These are phyloP conservation scores for Vicia villosa DNA, from an alignment of 306 rosid species.

Conservation along the genomic window DNA sequence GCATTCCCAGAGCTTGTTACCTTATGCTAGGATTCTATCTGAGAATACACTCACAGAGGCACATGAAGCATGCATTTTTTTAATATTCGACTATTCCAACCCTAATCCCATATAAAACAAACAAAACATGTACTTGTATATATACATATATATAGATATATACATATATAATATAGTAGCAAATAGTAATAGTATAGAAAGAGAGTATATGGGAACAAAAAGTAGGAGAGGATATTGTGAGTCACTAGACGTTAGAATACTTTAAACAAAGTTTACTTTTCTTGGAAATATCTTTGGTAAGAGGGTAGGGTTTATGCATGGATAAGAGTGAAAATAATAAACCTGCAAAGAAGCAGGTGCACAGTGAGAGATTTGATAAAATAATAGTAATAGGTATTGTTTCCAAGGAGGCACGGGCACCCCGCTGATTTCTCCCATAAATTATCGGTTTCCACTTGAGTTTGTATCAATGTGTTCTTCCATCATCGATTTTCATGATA, in stretches of 20 bases:
- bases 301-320: conserved; percentile 40
- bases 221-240: conserved; percentile 34
- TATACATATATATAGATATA: too few relatives aligned
- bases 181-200: neutral
- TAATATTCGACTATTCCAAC: conserved; percentile 39
- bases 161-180: neutral
- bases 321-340: conserved; percentile 42
- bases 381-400: conserved; percentile 32
- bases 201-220: conserved; percentile 43
- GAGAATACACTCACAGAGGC: conserved; percentile 49
- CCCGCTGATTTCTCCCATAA: conserved; percentile 94
- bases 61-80: conserved; percentile 57
- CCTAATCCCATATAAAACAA: conserved; percentile 32
- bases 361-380: conserved; percentile 25
- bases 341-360: conserved; percentile 38
- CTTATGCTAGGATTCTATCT: conserved; percentile 60
- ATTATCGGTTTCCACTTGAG: conserved; percentile 47
- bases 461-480: conserved; percentile 28
- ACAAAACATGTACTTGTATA: neutral
- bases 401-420: conserved; percentile 92
- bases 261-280: conserved; percentile 61
- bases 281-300: conserved; percentile 63
- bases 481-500: conserved; percentile 42
- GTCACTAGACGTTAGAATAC: conserved; percentile 38
- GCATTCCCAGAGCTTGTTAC: conserved; percentile 71